These are phyloP conservation scores for Mycena albidolilacea DNA, from an alignment of 768 basidiomycete species.

Conservation along the genomic window DNA sequence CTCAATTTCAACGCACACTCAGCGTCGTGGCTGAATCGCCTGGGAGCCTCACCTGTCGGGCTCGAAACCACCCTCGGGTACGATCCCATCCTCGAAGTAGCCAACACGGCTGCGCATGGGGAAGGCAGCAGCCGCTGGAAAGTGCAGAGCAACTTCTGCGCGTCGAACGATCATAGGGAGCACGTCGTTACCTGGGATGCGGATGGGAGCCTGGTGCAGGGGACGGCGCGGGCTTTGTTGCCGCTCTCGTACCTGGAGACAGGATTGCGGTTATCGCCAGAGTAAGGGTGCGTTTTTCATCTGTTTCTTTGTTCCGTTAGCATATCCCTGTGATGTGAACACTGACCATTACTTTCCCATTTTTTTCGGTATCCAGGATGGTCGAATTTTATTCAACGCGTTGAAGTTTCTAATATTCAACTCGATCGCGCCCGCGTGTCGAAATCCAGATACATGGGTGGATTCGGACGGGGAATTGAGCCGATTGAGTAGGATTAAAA, in stretches of 20 bases:
- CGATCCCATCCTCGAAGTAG: no score
- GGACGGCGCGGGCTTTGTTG: neutral
- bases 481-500: no score
- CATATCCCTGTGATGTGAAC: neutral
- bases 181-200: neutral
- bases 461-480: no score
- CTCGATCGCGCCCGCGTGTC: neutral
- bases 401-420: neutral
- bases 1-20: no score
- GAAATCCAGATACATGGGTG: no score
- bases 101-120: neutral
- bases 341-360: neutral
- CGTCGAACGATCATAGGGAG: neutral
- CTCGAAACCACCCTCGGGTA: no score
- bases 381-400: neutral
- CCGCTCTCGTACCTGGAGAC: neutral
- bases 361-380: neutral
- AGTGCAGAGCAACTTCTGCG: neutral
- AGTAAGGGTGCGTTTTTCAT: neutral
- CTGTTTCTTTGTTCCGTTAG: neutral
- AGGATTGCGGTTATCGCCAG: neutral
- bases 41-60: no score
- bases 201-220: neutral
- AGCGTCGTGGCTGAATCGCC: no score
- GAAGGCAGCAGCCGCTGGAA: neutral